Base-by-base conservation (phyloP, 345 rosid species). In the Combretum micranthum region DNA sequence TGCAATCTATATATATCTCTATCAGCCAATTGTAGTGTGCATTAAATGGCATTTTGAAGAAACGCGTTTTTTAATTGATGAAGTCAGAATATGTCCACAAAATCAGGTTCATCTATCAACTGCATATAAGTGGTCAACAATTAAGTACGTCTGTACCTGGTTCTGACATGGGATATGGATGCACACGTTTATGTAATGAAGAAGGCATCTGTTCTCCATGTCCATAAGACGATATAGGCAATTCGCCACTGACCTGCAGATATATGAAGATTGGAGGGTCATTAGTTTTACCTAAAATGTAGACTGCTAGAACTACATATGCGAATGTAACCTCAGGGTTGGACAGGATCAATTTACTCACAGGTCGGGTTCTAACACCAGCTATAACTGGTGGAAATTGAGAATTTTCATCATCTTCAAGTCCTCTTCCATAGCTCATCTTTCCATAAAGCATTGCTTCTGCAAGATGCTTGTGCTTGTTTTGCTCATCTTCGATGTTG, bases 371-470 rank as follows among this genome's bases (percentile, higher is more conserved):
- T 67, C 87, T 76, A 8, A 50, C 74, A 23, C 90, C 96, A 3
- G 93, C 48, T 17, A 80, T 77, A 63, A 86, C 80, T 2, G 80
- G 82, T 47, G 90, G 96, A 67, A 86, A 79, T 17, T 83, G 86
- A 15, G 80, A 64, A 5, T 68, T 75, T 53, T 87, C 97, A n/a
- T 89, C 97, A 52, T 84, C 95, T 9, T 85, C 92, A 46, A 72
- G 92, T 19, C 99, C 97, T 83, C 99, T 87, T 53, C 99, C 99
- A 44, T 82, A 89, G 58, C 94, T 89, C 99, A 93, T 89, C 68
- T 85, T 93, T 53, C 96, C 97, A 67, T 89, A 78, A 70, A 93
- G 94, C 99, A 83, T 77, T 0, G 92, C 83, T 61, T 87, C 99
- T 13, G 83, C 94, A 10, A 86, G 68, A 48, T 80, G 82, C 45